Evolutionary conservation across 208 protist genomes (phyloP).

Genomic region (Acanthamoeba royreba): DNA sequence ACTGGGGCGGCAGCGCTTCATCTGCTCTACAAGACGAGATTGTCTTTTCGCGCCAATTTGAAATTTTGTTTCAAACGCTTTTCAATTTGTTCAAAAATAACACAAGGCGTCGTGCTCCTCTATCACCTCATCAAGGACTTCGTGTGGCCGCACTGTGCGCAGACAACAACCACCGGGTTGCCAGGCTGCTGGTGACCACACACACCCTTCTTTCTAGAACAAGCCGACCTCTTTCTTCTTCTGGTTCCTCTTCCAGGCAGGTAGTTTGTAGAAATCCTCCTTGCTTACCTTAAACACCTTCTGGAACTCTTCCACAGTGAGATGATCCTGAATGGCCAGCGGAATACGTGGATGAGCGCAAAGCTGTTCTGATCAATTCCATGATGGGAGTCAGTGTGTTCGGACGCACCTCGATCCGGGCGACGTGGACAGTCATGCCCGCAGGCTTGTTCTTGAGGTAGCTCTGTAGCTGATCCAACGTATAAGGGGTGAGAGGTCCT

Average conservation of each 20-base stretch:
- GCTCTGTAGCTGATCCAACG: neutral
- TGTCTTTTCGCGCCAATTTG: no score
- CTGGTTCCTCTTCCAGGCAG: neutral
- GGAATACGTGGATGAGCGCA: no score
- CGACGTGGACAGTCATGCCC: neutral
- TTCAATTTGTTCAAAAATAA: no score
- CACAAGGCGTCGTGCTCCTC: no score
- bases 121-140: no score
- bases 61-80: no score
- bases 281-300: neutral
- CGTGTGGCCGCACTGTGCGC: no score
- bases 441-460: neutral
- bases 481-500: neutral
- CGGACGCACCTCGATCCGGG: neutral
- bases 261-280: neutral
- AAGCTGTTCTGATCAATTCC: no score
- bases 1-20: no score
- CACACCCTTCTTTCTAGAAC: neutral
- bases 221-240: conserved; percentile 10
- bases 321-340: neutral
- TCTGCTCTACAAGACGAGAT: no score
- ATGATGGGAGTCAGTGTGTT: neutral
- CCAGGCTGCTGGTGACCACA: neutral
- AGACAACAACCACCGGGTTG: no score
- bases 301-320: conserved; percentile 18